phyloP scores from a whole-genome alignment of 441 rosid species.

The Bocquillonia castaneifolia region DNA sequence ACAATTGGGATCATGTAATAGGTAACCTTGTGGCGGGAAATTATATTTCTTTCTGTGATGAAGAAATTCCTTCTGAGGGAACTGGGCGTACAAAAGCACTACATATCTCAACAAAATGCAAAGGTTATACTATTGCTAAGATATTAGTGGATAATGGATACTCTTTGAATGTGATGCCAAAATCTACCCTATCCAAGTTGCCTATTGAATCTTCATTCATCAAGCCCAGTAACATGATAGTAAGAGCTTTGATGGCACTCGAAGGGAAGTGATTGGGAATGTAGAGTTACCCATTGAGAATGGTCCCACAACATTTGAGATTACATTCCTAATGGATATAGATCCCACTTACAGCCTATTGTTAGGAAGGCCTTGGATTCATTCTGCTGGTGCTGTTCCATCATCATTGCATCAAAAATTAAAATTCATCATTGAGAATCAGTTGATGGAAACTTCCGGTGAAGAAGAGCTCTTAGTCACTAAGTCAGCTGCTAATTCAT shows the following conservation, averaged over 20 bases:
- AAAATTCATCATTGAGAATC: neutral
- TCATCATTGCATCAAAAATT: neutral
- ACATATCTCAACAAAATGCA: too few relatives aligned
- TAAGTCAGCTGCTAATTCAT: neutral
- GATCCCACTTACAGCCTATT: neutral
- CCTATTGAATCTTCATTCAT: too few relatives aligned
- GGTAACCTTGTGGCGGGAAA: too few relatives aligned
- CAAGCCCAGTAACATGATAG: neutral
- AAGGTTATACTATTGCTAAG: too few relatives aligned
- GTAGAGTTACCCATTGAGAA: neutral
- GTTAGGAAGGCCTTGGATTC: slow-evolving; percentile 4
- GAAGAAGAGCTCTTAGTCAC: neutral
- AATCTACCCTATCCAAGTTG: too few relatives aligned
- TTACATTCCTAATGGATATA: neutral
- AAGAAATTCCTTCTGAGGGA: too few relatives aligned
- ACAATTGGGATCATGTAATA: too few relatives aligned
- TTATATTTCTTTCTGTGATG: too few relatives aligned
- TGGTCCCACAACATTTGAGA: neutral
- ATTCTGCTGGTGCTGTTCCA: neutral
- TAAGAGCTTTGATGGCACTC: neutral
- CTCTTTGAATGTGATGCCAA: too few relatives aligned
- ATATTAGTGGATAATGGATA: too few relatives aligned
- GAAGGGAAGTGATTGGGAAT: neutral
- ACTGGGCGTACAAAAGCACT: too few relatives aligned
- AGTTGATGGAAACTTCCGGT: neutral